phyloP scores from a whole-genome alignment of 2,329 filamentous ascomycete species.

The Ceratocystis papillata region DNA sequence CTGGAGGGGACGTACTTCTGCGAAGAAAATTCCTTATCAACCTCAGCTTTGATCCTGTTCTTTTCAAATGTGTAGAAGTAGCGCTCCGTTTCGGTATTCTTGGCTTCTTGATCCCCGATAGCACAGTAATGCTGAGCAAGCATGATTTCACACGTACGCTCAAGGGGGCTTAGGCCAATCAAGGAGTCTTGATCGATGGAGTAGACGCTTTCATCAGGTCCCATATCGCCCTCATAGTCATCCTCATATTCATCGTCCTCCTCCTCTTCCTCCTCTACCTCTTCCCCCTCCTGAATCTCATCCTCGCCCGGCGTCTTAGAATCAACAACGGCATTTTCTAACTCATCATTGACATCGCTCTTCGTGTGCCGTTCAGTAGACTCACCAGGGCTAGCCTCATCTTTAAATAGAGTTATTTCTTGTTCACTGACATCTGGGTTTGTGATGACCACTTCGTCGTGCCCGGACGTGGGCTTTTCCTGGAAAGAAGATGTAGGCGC shows the following conservation, averaged over 20 bases:
- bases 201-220: constrained; percentile 4
- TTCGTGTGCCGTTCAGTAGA: not conserved
- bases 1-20: not conserved
- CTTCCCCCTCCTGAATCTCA: constrained; percentile 3
- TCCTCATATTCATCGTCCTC: not conserved
- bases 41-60: constrained; percentile 8
- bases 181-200: constrained; percentile 3
- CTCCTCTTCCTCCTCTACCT: not conserved
- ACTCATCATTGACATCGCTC: not conserved
- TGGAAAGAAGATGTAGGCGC: not conserved
- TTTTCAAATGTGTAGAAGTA: constrained; percentile 1
- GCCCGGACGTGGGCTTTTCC: not conserved
- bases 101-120: constrained; percentile 6
- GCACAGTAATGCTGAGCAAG: constrained; percentile 11
- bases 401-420: not conserved
- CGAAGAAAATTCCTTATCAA: not conserved
- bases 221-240: not conserved
- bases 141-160: constrained; percentile 11
- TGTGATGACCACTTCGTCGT: not conserved
- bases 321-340: not conserved
- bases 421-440: not conserved
- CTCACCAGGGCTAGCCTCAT: not conserved
- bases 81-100: not conserved
- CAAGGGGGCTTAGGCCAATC: not conserved
- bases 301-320: not conserved